Base-by-base conservation (phyloP, 495 filamentous ascomycete species). In the Lepraria neglecta region DNA sequence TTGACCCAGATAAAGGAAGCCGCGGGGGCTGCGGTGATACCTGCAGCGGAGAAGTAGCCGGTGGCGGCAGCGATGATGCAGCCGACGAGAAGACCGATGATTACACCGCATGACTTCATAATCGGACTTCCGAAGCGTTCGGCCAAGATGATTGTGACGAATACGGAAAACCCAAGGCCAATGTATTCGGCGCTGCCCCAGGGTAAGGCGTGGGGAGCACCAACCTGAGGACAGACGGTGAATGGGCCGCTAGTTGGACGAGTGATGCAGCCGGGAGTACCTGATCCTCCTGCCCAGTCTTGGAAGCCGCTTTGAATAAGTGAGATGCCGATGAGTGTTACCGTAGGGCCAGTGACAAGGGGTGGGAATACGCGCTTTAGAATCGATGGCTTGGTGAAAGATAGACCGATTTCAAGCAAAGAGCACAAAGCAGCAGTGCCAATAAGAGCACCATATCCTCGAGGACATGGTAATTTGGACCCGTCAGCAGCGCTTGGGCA, bases 121-220 rank as follows among this genome's bases (percentile, higher is more conserved):
- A 88, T 85, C 0, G 89, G 90, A 9, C 85, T 83, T 11, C 92
- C 91, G 72, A 92, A 94, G 9, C 87, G 82, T 72, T 94, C 90
- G 69, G 86, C 90, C 17, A 94, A 65, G 70, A 94, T 89, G 70
- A 94, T 95, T 30, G 89, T 90, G n/a, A 91, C 62, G 70, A 96
- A 96, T 45, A 95, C 91, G 28, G 85, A 83, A 76, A 97, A 95
- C 1, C 92, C 92, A 2, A 97, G 82, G 4, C 91, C 91, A 51
- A 97, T 86, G 69, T 90, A 95, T 71, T 95, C 83, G 14, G 91
- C 79, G 48, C 85, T 87, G 21, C 91, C 92, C 92, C 92, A 97
- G 1, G 87, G 88, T 1, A 96, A 78, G 21, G 92, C 80, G 66
- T 90, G 89, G 19, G 92, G 90, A 0, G 90, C 88, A 31, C 73